Evolutionary conservation across 2,329 filamentous ascomycete genomes (phyloP).

Genomic region (Diplocarpon mali): DNA sequence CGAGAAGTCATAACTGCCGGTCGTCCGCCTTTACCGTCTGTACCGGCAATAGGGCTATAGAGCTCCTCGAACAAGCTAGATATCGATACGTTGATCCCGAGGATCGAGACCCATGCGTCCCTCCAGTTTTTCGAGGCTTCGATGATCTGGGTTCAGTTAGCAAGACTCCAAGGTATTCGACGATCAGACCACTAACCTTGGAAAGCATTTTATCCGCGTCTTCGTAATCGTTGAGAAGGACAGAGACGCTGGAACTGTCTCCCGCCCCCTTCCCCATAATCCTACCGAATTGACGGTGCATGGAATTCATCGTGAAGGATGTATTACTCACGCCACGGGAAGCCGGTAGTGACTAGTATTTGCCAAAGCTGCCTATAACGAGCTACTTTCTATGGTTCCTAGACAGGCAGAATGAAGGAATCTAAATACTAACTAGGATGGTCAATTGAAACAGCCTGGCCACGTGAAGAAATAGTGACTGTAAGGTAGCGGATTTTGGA

Average conservation of each 20-base stretch:
- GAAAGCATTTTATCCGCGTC: constrained; percentile 65
- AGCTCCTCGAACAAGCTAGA: constrained; percentile 58
- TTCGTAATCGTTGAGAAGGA: constrained; percentile 68
- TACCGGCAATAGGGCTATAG: constrained; percentile 66
- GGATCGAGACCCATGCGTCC: constrained; percentile 65
- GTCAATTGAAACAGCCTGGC: constrained; percentile 10
- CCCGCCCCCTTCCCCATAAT: constrained; percentile 57
- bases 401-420: too few species aligned
- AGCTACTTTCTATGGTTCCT: too few species aligned
- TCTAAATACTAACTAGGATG: not conserved
- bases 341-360: constrained; percentile 7
- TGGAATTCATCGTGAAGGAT: constrained; percentile 45
- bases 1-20: constrained; percentile 50
- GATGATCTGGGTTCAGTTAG: constrained; percentile 46
- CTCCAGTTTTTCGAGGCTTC: constrained; percentile 67
- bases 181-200: constrained; percentile 40
- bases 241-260: constrained; percentile 65
- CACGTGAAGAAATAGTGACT: not conserved
- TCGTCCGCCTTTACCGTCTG: constrained; percentile 45
- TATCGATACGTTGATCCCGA: constrained; percentile 56
- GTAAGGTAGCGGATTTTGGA: not conserved
- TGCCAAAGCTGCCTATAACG: constrained; percentile 1
- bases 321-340: constrained; percentile 3
- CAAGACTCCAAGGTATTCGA: not conserved
- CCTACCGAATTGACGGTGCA: constrained; percentile 66